Base-by-base conservation (phyloP, 306 rosid species). In the Prunus salicina region DNA sequence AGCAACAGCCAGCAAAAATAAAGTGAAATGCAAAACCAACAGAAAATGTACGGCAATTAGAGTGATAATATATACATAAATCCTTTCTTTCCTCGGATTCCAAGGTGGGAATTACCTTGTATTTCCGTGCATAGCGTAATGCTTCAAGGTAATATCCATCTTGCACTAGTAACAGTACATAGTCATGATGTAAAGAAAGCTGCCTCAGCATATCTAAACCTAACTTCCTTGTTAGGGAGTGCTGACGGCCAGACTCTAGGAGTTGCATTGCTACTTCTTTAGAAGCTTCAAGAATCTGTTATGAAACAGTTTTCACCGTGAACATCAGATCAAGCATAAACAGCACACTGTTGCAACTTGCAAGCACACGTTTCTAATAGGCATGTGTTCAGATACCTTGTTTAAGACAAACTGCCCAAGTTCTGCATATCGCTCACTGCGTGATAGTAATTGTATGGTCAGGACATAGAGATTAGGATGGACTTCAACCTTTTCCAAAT, bases 141-240 rank as follows among this genome's bases (percentile, higher is more conserved):
- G 97, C 97, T 88, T 95, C 97, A 73, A 95, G 90, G 89, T 87
- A 91, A 87, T 88, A 89, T 72, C 99, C 97, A 56, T 92, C 98
- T 85, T 95, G 93, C 78, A 89, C 98, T 16, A 91, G 93, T 65
- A 87, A 71, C 71, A 90, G 84, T 30, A 90, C 91, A 66, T 92
- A 95, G 84, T 95, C 99, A 76, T 90, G 88, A 83, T 92, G 98
- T 60, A 95, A 88, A 80, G 96, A 89, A 69, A 95, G 96, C 83
- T 86, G 91, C 77, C 98, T 92, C 69, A 92, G 90, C 99, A 95
- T 95, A 83, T 90, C 93, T 64, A 92, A 88, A 81, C 99, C 99
- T 78, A 95, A 85, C 84, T 95, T 95, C 87, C 97, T 87, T 56
- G 87, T 91, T 56, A 80, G 88, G 61, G 85, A 71, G 79, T 87